Evolutionary conservation across 106 monocot species (phyloP).

Genomic region (Allium sativum): DNA sequence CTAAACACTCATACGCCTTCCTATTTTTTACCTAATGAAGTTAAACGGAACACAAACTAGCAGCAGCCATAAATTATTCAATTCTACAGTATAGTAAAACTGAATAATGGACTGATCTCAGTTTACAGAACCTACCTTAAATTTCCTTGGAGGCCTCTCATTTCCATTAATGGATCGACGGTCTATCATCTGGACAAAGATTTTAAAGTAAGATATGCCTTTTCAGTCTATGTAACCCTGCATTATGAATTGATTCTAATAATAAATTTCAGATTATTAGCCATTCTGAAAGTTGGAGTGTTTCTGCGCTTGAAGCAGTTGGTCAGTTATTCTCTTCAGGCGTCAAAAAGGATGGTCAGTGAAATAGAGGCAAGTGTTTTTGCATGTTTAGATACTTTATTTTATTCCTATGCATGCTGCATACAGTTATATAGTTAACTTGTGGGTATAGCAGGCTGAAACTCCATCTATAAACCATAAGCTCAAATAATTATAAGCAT

Average conservation of each 20-base stretch:
- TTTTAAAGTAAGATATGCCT: constrained; percentile 26
- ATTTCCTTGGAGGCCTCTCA: constrained; percentile 77
- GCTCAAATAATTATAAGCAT: too few species aligned
- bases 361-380: too few species aligned
- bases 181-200: constrained; percentile 43
- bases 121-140: constrained; percentile 62
- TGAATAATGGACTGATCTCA: background rate
- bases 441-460: too few species aligned
- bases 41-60: background rate
- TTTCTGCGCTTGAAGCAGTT: constrained; percentile 76
- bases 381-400: too few species aligned
- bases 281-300: constrained; percentile 69
- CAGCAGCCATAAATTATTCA: background rate
- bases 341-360: constrained; percentile 9
- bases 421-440: too few species aligned
- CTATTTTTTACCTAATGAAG: background rate
- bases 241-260: too few species aligned
- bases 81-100: background rate
- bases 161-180: constrained; percentile 54
- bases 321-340: constrained; percentile 47
- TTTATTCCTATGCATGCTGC: too few species aligned
- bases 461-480: too few species aligned
- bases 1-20: background rate
- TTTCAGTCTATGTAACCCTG: too few species aligned
- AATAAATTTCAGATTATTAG: constrained; percentile 39